A percentile compares a stretch with the other conserved stretches of the same genome.
phyloP scores from a whole-genome alignment of 2,329 filamentous ascomycete species.

The Fusarium burgessii region DNA sequence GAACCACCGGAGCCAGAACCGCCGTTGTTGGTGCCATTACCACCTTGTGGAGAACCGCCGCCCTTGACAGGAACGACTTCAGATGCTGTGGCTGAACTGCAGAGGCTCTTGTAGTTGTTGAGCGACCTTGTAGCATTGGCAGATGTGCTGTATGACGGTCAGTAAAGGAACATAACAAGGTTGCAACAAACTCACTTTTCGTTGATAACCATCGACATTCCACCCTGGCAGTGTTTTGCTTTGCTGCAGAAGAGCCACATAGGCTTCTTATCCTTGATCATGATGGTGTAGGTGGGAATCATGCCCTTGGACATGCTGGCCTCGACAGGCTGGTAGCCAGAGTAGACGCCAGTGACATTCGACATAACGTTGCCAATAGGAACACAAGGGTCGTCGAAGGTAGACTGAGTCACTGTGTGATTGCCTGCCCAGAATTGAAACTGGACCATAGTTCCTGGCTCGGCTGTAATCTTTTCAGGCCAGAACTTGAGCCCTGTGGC shows the following conservation, averaged over 20 bases:
- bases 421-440: conserved; percentile 77
- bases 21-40: conserved; percentile 7
- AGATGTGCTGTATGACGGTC: conserved; percentile 52
- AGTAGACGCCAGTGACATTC: conserved; percentile 71
- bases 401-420: conserved; percentile 84
- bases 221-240: conserved; percentile 77
- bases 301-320: conserved; percentile 61
- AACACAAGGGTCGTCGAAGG: conserved; percentile 76
- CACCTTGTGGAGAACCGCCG: conserved; percentile 30
- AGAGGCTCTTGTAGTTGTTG: conserved; percentile 59
- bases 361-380: conserved; percentile 67
- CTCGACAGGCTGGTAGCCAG: conserved; percentile 74
- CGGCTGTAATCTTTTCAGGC: conserved; percentile 73
- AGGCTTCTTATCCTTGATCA: conserved; percentile 75
- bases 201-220: conserved; percentile 84
- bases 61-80: conserved; percentile 42
- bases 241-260: conserved; percentile 86
- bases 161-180: not conserved
- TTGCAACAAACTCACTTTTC: conserved; percentile 66
- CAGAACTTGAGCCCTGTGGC: conserved; percentile 67
- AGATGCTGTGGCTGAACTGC: conserved; percentile 49
- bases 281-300: conserved; percentile 77
- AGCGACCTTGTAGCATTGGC: conserved; percentile 67
- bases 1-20: not conserved
- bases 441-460: conserved; percentile 72